phyloP scores from a whole-genome alignment of 2,329 filamentous ascomycete species.

The Penicillium brevicompactum region DNA sequence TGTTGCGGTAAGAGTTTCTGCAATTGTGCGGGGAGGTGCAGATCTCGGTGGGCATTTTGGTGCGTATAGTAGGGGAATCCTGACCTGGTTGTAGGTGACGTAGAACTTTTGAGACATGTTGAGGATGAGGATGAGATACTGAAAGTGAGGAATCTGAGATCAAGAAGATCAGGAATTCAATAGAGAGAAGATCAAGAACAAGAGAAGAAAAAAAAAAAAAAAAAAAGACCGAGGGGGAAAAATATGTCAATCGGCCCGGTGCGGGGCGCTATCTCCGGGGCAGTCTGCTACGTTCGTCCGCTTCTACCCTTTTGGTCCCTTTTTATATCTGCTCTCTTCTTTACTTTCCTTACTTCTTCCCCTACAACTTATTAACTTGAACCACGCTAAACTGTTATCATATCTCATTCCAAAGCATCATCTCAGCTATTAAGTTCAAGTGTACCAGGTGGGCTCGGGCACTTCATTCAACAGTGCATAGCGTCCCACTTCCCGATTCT shows the following conservation, averaged over 20 bases:
- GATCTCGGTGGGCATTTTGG: background rate
- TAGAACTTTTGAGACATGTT: conserved; percentile 84
- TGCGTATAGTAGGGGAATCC: conserved; percentile 30
- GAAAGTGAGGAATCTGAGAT: too few relatives aligned
- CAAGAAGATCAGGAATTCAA: background rate
- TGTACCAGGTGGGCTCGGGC: conserved; percentile 65
- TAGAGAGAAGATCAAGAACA: background rate
- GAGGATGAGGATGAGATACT: conserved; percentile 8
- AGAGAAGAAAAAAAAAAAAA: background rate
- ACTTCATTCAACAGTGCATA: conserved; percentile 60
- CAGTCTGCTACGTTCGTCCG: background rate
- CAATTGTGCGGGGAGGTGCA: conserved; percentile 4
- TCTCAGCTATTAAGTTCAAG: conserved; percentile 24
- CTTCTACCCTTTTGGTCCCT: background rate
- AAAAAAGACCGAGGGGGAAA: background rate
- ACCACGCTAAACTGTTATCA: too few relatives aligned
- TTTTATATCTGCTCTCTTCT: conserved; percentile 1
- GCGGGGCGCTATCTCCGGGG: conserved; percentile 8
- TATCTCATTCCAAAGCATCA: too few relatives aligned
- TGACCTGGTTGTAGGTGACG: conserved; percentile 88
- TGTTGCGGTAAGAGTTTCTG: conserved; percentile 8
- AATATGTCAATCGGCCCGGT: conserved; percentile 13
- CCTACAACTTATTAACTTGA: too few relatives aligned
- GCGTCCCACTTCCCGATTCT: conserved; percentile 63
- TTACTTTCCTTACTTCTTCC: background rate